Evolutionary conservation across 2,329 filamentous ascomycete genomes (phyloP).

Genomic region (Trichoderma semiorbis): DNA sequence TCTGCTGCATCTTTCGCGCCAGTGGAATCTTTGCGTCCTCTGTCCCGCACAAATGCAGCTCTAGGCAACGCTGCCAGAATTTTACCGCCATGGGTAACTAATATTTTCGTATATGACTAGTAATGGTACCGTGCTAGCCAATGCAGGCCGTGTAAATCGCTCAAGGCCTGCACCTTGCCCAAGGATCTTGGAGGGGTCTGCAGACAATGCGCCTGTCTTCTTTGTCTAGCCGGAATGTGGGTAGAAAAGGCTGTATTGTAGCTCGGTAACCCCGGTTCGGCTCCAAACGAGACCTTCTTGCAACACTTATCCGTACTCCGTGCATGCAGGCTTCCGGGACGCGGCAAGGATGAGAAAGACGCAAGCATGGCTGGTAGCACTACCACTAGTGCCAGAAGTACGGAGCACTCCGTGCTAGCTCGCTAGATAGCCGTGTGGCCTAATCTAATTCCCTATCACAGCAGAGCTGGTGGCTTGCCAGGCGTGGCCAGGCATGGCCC

Average conservation of each 20-base stretch:
- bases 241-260: background rate
- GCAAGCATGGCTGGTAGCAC: background rate
- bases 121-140: background rate
- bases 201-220: background rate
- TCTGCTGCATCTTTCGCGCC: background rate
- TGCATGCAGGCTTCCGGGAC: constrained; percentile 2
- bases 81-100: background rate
- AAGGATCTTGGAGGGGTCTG: background rate
- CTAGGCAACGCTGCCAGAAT: background rate
- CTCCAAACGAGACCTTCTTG: background rate
- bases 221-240: constrained; percentile 2
- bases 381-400: background rate
- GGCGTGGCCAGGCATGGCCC: background rate
- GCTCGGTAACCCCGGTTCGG: constrained; percentile 7
- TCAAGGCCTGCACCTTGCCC: background rate
- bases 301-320: background rate
- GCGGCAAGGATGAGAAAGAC: background rate
- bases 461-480: background rate
- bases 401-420: constrained; percentile 17
- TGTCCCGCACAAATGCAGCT: background rate
- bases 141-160: constrained; percentile 13
- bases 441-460: constrained; percentile 4
- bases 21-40: background rate
- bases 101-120: constrained; percentile 2
- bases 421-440: constrained; percentile 13